These are phyloP conservation scores for Albugo laibachii DNA, from an alignment of 352 stramenopile genomes.

Conservation along the genomic window DNA sequence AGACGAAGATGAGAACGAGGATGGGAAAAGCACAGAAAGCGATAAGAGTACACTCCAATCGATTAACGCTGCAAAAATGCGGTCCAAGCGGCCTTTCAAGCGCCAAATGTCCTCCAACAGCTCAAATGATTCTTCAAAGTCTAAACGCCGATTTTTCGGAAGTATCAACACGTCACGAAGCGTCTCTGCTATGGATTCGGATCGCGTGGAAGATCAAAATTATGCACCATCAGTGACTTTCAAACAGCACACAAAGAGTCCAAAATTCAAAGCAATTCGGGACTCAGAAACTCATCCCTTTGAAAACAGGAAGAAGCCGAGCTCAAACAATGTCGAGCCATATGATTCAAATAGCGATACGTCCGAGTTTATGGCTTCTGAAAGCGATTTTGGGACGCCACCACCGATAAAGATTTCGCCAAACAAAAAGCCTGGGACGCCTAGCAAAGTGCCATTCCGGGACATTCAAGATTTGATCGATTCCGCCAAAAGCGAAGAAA, in stretches of 20 bases:
- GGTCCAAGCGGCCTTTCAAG: too few relatives aligned
- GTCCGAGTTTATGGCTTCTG: conserved; percentile 14
- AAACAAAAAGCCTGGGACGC: not conserved
- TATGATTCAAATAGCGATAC: conserved; percentile 30
- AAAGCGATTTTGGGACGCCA: conserved; percentile 24
- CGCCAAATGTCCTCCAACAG: too few relatives aligned
- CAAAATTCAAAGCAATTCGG: not conserved
- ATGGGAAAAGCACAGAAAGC: conserved; percentile 8
- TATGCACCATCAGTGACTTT: not conserved
- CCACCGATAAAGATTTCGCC: too few relatives aligned
- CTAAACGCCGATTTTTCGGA: too few relatives aligned
- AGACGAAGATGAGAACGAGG: conserved; percentile 12
- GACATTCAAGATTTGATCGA: conserved; percentile 23
- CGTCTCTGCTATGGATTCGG: conserved; percentile 6
- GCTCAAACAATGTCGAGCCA: conserved; percentile 28
- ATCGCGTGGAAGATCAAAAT: conserved; percentile 6
- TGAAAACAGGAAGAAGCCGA: conserved; percentile 10
- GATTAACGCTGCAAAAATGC: too few relatives aligned
- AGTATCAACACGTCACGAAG: too few relatives aligned
- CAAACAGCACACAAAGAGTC: not conserved
- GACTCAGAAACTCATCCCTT: not conserved
- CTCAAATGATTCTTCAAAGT: too few relatives aligned
- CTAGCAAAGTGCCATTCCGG: conserved; percentile 22
- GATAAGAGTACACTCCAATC: conserved; percentile 1
- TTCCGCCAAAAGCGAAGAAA: conserved; percentile 16